Evolutionary conservation across 1,284 basidiomycete genomes (phyloP), one percentile per base, ranked within the genome.

Genomic region (Cryptococcus sp.): DNA sequence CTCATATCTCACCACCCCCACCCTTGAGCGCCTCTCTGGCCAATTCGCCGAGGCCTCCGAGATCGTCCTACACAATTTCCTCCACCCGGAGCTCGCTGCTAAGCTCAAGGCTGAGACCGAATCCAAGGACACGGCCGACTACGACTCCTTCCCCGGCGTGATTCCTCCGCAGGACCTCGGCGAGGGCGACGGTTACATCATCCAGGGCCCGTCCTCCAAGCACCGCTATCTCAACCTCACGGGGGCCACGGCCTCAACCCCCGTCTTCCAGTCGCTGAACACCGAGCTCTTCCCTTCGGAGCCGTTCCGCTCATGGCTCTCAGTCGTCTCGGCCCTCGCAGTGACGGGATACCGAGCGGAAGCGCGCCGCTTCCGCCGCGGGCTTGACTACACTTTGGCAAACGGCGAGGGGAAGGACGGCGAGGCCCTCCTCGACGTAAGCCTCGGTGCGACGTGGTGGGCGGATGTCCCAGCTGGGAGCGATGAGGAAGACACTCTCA

Each of bases 351-450:
- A 88, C 73, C 79, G 84, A 8, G 82, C 84, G 13, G 86, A 92
- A 76, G 90, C 90, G 51, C 82, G 95, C 61, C 80, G 95, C 46
- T 96, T 98, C 79, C 80, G 94, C 55, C 91, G 91, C 0, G 95
- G 93, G 0, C 79, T 98, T 64, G 94, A 98, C 77, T 98, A 98
- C 76, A 96, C 94, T 18, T 83, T 98, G 1, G 95, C 95, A 35
- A 88, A 88, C 61, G 89, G 90, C 57, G 89, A 95, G 67, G 87
- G 89, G 61, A 83, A 80, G 57, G 63, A 68, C 0, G 76, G 77
- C 8, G 89, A 91, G 71, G 85, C 86, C 43, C 80, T 91, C 61
- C 79, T 98, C 63, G 95, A 98, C 71, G 85, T 92, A 12, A 87
- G 89, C 56, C 82, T 98, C n/a, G 90, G 89, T 11, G 78, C 97